phyloP scores from a whole-genome alignment of 179 eudicot species.

The Patellifolia procumbens region DNA sequence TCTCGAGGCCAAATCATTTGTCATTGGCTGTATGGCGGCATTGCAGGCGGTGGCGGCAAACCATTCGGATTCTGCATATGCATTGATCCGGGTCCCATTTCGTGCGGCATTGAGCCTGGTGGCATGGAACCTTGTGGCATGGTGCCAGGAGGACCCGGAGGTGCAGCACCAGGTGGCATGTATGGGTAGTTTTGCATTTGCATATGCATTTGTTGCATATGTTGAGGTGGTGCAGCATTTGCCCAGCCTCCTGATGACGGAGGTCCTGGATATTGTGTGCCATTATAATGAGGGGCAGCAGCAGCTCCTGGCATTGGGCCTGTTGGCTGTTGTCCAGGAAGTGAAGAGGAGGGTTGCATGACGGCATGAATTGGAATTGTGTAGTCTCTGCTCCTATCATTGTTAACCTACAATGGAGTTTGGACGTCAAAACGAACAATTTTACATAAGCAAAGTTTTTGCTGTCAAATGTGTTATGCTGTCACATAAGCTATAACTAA shows the following conservation, averaged over 20 bases:
- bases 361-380: slow-evolving; percentile 59
- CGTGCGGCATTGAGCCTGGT: slow-evolving; percentile 8
- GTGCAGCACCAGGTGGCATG: slow-evolving; percentile 49
- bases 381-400: slow-evolving; percentile 92
- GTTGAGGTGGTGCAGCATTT: slow-evolving; percentile 34
- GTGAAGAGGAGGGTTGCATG: slow-evolving; percentile 45
- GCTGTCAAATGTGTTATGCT: background rate
- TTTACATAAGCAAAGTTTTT: background rate
- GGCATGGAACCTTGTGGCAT: slow-evolving; percentile 32
- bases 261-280: slow-evolving; percentile 47
- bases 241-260: slow-evolving; percentile 62
- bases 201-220: slow-evolving; percentile 45
- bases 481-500: background rate
- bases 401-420: slow-evolving; percentile 69
- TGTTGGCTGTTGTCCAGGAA: slow-evolving; percentile 61
- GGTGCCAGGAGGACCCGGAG: slow-evolving; percentile 51
- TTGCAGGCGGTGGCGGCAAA: slow-evolving; percentile 37
- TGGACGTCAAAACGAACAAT: slow-evolving; percentile 3
- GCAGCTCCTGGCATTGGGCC: slow-evolving; percentile 44
- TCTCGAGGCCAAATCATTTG: slow-evolving; percentile 1
- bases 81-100: slow-evolving; percentile 38
- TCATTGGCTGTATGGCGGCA: slow-evolving; percentile 60
- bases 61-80: slow-evolving; percentile 47
- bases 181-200: slow-evolving; percentile 67
- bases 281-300: slow-evolving; percentile 43